Evolutionary conservation across 139 green algal genomes (phyloP).

Genomic region (Coccomyxa sp.): DNA sequence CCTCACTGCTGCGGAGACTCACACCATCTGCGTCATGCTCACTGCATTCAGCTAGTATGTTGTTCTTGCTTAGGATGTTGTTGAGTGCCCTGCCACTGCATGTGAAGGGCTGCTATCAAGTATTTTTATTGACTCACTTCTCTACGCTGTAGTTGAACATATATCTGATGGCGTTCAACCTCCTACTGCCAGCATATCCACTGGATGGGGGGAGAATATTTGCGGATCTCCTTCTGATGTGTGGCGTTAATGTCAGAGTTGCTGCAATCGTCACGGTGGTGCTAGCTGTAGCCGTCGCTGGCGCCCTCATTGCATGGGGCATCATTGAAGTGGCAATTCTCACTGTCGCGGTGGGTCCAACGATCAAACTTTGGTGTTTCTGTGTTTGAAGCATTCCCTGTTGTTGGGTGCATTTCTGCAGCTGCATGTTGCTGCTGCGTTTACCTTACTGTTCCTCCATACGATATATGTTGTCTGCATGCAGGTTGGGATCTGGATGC

Average conservation of each 20-base stretch:
- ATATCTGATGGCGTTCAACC: conserved; percentile 67
- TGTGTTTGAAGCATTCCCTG: too few species aligned
- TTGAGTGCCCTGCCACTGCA: too few species aligned
- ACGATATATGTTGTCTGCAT: not conserved
- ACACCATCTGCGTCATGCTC: too few species aligned
- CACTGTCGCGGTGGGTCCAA: not conserved
- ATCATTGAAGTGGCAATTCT: not conserved
- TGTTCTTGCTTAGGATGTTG: too few species aligned
- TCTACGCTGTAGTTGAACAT: conserved; percentile 57
- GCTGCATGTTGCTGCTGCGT: too few species aligned
- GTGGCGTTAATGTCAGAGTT: conserved; percentile 12
- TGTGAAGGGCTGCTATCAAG: not conserved
- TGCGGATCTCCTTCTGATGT: conserved; percentile 44
- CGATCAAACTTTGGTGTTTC: too few species aligned
- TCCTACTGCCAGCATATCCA: conserved; percentile 72
- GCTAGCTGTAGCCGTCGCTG: conserved; percentile 18
- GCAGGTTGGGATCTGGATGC: conserved; percentile 41
- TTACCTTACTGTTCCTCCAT: too few species aligned
- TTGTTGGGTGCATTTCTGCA: too few species aligned
- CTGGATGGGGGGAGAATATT: conserved; percentile 65
- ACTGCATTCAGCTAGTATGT: too few species aligned
- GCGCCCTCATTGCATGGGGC: conserved; percentile 31
- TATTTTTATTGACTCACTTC: not conserved
- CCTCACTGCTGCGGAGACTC: too few species aligned
- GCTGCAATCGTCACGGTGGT: conserved; percentile 29